These are phyloP conservation scores for Zhuliangozyma parablackwelliae DNA, from an alignment of 1,139 yeast genomes.

Conservation along the genomic window DNA sequence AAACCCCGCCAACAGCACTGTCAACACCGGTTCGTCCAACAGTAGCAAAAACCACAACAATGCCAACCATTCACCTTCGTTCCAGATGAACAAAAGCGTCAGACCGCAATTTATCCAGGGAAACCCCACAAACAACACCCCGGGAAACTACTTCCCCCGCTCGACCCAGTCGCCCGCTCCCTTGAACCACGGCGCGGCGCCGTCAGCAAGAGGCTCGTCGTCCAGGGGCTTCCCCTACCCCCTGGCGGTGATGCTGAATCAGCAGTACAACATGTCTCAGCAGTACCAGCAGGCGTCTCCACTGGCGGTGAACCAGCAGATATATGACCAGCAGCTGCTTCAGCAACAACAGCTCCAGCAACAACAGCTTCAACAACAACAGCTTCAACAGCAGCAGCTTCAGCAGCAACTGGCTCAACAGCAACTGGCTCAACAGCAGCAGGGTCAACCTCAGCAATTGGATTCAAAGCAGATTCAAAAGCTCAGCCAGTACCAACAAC, in stretches of 20 bases:
- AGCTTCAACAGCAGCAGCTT: slow-evolving; percentile 8
- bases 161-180: background rate
- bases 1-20: too few species aligned
- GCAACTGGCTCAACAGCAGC: slow-evolving; percentile 6
- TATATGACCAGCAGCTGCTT: slow-evolving; percentile 6
- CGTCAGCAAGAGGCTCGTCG: background rate
- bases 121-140: slow-evolving; percentile 1
- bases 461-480: background rate
- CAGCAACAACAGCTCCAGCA: slow-evolving; percentile 5
- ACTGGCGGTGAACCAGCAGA: slow-evolving; percentile 11
- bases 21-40: background rate
- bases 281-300: slow-evolving; percentile 13
- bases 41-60: slow-evolving; percentile 4
- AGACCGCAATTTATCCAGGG: slow-evolving; percentile 1
- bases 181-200: slow-evolving; percentile 1
- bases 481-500: too few species aligned
- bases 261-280: slow-evolving; percentile 4
- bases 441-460: background rate
- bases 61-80: background rate
- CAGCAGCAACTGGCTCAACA: slow-evolving; percentile 4
- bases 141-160: background rate
- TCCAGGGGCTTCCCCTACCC: background rate
- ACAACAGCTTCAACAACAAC: slow-evolving; percentile 12
- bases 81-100: slow-evolving; percentile 1
- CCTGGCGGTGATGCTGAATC: background rate